These are phyloP conservation scores for Casuarina cunninghamiana DNA, from an alignment of 306 rosid species.

Conservation along the genomic window DNA sequence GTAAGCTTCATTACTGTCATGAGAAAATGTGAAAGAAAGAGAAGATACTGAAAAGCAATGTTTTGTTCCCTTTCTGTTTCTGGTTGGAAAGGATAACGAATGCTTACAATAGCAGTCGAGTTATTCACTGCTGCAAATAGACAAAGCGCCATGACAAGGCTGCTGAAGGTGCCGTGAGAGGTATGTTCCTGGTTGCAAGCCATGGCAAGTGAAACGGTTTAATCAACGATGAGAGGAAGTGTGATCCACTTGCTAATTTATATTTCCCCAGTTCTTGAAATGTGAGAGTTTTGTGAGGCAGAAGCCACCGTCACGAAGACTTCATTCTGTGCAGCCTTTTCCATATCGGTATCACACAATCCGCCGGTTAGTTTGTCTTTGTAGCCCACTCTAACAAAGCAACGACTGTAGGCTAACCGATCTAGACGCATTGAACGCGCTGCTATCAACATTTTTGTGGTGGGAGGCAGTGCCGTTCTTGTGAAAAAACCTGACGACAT, in stretches of 20 bases:
- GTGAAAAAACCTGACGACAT: too few species aligned
- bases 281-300: too few species aligned
- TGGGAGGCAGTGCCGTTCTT: too few species aligned
- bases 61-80: neutral
- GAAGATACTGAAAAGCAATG: neutral
- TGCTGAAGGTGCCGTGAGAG: neutral
- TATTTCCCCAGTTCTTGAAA: neutral
- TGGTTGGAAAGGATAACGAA: neutral
- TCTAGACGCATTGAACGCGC: too few species aligned
- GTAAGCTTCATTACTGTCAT: neutral
- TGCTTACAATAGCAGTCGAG: constrained; percentile 16
- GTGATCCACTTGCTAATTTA: neutral
- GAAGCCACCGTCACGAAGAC: too few species aligned
- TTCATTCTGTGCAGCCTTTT: too few species aligned
- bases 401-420: too few species aligned
- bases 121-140: constrained; percentile 9
- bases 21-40: neutral
- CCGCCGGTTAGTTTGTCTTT: too few species aligned
- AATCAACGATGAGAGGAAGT: neutral
- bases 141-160: constrained; percentile 14
- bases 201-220: constrained; percentile 1
- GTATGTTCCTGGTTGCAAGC: neutral
- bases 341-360: too few species aligned
- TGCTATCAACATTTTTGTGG: too few species aligned
- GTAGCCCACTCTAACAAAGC: too few species aligned